phyloP scores from a whole-genome alignment of 1,284 basidiomycete genomes.

The Trametes pubescens region DNA sequence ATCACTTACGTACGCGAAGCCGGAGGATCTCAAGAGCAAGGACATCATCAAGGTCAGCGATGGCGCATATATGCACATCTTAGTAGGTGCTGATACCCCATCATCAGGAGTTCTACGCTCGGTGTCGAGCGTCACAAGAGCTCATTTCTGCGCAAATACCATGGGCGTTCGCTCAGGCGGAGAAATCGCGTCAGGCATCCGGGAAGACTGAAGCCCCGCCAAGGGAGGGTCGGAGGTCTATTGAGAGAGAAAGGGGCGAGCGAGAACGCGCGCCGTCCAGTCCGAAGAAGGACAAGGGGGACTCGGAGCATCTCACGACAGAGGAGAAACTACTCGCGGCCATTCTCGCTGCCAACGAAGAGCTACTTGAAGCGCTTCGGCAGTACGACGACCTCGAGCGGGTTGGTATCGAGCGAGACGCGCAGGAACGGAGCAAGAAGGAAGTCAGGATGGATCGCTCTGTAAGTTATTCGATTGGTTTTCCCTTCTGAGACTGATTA shows the following conservation, averaged over 20 bases:
- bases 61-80: neutral
- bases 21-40: conserved; percentile 66
- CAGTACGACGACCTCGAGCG: conserved; percentile 73
- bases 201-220: conserved; percentile 11
- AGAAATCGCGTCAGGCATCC: conserved; percentile 53
- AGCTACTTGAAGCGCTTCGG: conserved; percentile 55
- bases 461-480: conserved; percentile 46
- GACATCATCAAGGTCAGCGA: conserved; percentile 67
- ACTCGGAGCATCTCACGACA: conserved; percentile 54
- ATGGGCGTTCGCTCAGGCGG: conserved; percentile 81
- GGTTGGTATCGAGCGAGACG: conserved; percentile 67
- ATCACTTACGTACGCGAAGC: conserved; percentile 67
- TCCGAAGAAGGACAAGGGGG: conserved; percentile 38
- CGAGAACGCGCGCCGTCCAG: conserved; percentile 29
- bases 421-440: conserved; percentile 66
- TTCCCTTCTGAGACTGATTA: conserved; percentile 1
- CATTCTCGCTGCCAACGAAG: conserved; percentile 70
- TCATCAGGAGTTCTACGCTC: conserved; percentile 76
- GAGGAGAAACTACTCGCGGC: conserved; percentile 72
- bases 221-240: conserved; percentile 21
- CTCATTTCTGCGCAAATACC: conserved; percentile 78
- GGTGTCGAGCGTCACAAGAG: conserved; percentile 77
- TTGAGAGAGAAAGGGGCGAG: conserved; percentile 8
- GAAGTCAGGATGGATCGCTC: conserved; percentile 64
- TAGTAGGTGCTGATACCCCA: neutral